A percentile compares a stretch with the other conserved stretches of the same genome.
Conservation (phyloP, 176 grass and related monocot genomes). For the Paspalum notatum region DNA sequence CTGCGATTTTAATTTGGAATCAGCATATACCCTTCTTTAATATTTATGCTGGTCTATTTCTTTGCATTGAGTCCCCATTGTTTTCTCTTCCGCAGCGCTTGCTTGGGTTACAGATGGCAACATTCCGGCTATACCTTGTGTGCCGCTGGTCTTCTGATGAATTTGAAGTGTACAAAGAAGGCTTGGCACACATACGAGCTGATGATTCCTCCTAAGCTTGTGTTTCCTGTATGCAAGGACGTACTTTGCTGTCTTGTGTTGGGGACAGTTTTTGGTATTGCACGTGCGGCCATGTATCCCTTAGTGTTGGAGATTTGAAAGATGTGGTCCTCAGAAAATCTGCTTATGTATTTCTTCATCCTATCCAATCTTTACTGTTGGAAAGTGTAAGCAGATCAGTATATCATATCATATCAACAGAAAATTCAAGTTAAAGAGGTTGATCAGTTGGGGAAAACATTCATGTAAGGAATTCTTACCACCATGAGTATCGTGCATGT, state of each 20-base stretch:
- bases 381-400: slow-evolving; percentile 1
- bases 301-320: neutral
- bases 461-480: neutral
- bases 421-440: neutral
- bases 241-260: slow-evolving; percentile 33
- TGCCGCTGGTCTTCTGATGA: slow-evolving; percentile 75
- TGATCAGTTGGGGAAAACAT: neutral
- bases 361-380: neutral
- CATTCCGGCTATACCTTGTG: slow-evolving; percentile 79
- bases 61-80: slow-evolving; percentile 15
- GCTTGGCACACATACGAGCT: slow-evolving; percentile 46
- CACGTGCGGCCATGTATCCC: neutral
- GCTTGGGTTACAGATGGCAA: slow-evolving; percentile 80
- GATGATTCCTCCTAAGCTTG: slow-evolving; percentile 59
- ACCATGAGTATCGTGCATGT: no score
- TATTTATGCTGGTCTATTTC: neutral
- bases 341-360: neutral
- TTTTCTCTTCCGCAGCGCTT: slow-evolving; percentile 52
- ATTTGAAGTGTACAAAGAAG: slow-evolving; percentile 83
- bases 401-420: neutral
- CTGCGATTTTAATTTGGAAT: neutral
- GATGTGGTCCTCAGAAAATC: neutral
- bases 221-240: neutral
- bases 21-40: neutral
- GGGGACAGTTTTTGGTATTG: slow-evolving; percentile 25